A percentile compares a stretch with the other conserved stretches of the same genome.
These are phyloP conservation scores for Barnettozyma sucrosica DNA, from an alignment of 805 yeast genomes.

Conservation along the genomic window DNA sequence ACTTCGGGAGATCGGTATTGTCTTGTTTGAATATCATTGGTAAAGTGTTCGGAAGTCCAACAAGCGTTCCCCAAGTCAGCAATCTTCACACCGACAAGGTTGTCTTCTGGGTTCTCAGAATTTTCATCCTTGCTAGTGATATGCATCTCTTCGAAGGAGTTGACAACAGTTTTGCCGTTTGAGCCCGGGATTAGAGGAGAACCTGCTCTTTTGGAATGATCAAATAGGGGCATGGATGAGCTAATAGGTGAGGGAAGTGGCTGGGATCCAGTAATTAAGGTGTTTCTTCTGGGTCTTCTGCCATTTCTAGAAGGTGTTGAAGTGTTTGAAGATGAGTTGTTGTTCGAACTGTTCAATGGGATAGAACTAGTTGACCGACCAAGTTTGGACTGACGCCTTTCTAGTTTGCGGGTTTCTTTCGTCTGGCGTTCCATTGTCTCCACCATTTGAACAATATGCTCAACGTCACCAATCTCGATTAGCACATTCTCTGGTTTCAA, in stretches of 20 bases:
- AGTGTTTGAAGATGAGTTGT: conserved; percentile 19
- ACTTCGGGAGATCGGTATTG: conserved; percentile 87
- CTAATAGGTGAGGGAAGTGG: conserved; percentile 87
- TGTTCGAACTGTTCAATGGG: conserved; percentile 11
- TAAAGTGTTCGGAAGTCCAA: conserved; percentile 60
- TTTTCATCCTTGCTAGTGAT: neutral
- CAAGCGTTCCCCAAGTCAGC: conserved; percentile 83
- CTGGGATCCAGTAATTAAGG: conserved; percentile 84
- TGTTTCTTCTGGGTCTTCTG: conserved; percentile 57
- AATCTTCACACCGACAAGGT: conserved; percentile 70
- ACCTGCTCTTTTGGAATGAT: conserved; percentile 21
- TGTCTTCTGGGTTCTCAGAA: conserved; percentile 27
- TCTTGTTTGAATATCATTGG: conserved; percentile 66
- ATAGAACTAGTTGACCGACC: conserved; percentile 15
- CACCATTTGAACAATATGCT: conserved; percentile 62
- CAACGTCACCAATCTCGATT: conserved; percentile 80
- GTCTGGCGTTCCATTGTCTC: conserved; percentile 52
- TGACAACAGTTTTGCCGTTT: conserved; percentile 12
- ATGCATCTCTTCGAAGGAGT: conserved; percentile 11
- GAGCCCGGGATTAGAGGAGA: conserved; percentile 3
- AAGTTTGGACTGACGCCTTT: conserved; percentile 32
- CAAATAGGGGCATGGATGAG: conserved; percentile 31
- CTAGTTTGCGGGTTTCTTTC: conserved; percentile 36
- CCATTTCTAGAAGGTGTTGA: conserved; percentile 26
- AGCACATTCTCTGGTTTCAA: conserved; percentile 71